These are phyloP conservation scores for Calonectria crousiana DNA, from an alignment of 2,329 filamentous ascomycete genomes.

Conservation along the genomic window DNA sequence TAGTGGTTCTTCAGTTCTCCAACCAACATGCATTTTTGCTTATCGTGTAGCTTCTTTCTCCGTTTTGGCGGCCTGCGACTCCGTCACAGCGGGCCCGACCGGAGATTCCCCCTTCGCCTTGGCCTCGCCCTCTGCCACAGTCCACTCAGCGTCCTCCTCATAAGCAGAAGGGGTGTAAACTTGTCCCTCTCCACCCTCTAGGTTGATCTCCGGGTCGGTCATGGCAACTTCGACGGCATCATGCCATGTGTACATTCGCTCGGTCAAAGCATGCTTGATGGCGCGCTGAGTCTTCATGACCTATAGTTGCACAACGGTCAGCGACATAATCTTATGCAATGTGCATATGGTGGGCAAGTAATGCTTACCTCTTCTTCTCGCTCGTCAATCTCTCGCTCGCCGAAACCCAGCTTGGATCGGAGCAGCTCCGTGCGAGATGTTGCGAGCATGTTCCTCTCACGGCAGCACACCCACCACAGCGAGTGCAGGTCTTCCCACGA, in stretches of 20 bases:
- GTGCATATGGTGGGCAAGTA: neutral
- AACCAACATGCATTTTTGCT: neutral
- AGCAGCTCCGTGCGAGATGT: conserved; percentile 79
- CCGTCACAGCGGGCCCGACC: conserved; percentile 26
- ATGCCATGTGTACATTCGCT: conserved; percentile 90
- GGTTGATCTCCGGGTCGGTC: conserved; percentile 75
- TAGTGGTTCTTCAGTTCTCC: neutral
- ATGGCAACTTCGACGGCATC: conserved; percentile 77
- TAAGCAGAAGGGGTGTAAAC: conserved; percentile 62
- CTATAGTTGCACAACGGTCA: conserved; percentile 55
- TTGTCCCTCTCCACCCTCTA: conserved; percentile 60
- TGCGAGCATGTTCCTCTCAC: conserved; percentile 90
- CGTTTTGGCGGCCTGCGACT: conserved; percentile 31
- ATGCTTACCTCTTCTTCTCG: conserved; percentile 76
- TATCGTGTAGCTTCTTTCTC: conserved; percentile 41
- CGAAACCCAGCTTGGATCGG: conserved; percentile 78
- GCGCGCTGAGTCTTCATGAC: conserved; percentile 81
- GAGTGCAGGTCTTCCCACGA: conserved; percentile 93
- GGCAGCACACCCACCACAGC: conserved; percentile 94
- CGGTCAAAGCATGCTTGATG: conserved; percentile 88
- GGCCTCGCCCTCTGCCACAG: conserved; percentile 32
- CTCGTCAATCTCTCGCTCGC: conserved; percentile 73
- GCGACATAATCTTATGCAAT: conserved; percentile 2
- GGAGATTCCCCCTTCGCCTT: conserved; percentile 29
- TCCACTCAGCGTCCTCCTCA: conserved; percentile 50